Conservation (phyloP, 192 early-diverging fungal genomes). For the Coemansia sp. region DNA sequence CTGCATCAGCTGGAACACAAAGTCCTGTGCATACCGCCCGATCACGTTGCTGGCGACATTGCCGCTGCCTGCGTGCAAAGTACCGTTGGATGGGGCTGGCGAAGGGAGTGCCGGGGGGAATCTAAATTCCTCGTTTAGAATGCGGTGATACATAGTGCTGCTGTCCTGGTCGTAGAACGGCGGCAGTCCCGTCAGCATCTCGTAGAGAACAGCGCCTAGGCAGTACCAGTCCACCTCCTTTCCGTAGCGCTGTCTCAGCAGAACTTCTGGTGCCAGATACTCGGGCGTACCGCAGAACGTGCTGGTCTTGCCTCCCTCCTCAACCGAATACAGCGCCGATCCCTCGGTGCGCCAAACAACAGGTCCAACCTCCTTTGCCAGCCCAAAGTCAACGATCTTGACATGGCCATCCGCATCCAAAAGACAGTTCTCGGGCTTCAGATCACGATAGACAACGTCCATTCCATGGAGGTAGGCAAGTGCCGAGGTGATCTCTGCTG, state of each 20-base stretch:
- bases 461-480: constrained; percentile 59
- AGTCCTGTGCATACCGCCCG: constrained; percentile 19
- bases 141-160: constrained; percentile 28
- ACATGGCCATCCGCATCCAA: constrained; percentile 73
- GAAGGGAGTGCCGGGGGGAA: constrained; percentile 29
- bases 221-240: constrained; percentile 71
- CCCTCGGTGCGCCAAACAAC: constrained; percentile 79
- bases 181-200: constrained; percentile 58
- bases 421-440: constrained; percentile 84
- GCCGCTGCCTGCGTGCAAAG: constrained; percentile 4
- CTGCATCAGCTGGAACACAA: constrained; percentile 51
- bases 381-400: constrained; percentile 96
- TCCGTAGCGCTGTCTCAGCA: constrained; percentile 60
- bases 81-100: constrained; percentile 9
- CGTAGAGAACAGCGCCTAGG: constrained; percentile 67
- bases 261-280: constrained; percentile 68
- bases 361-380: constrained; percentile 73
- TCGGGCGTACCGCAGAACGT: constrained; percentile 76
- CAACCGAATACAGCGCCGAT: constrained; percentile 42
- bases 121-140: constrained; percentile 20
- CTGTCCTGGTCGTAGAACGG: constrained; percentile 55
- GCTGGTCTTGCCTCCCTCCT: constrained; percentile 58
- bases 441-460: constrained; percentile 81
- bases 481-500: constrained; percentile 52
- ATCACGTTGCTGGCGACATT: constrained; percentile 9